These are phyloP conservation scores for Psidium guajava DNA, from an alignment of 345 rosid species.

Conservation along the genomic window DNA sequence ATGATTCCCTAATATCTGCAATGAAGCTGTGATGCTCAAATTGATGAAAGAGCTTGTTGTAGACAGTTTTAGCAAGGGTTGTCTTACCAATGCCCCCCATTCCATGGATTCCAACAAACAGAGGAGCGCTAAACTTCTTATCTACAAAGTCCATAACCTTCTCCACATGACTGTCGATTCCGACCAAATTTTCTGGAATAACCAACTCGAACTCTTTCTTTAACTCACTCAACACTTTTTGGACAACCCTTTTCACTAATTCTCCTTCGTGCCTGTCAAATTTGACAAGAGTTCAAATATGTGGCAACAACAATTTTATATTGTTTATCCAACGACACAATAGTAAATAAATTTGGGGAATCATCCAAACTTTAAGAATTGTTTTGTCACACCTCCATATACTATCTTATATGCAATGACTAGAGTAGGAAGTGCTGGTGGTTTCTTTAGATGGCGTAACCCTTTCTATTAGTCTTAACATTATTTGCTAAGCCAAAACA, in stretches of 20 bases:
- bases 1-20: neutral
- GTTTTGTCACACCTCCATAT: neutral
- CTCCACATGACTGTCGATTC: neutral
- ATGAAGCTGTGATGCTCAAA: neutral
- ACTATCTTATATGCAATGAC: neutral
- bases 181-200: neutral
- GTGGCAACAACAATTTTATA: neutral
- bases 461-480: neutral
- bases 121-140: accelerated
- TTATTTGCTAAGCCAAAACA: neutral
- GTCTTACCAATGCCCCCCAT: neutral
- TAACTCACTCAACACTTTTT: neutral
- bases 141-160: neutral
- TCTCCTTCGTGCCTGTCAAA: neutral
- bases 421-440: neutral
- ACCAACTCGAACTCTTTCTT: neutral
- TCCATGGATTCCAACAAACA: neutral
- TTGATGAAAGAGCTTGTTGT: neutral
- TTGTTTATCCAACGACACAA: neutral
- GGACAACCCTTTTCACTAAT: neutral
- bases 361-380: neutral
- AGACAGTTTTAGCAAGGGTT: neutral
- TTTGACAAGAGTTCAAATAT: neutral
- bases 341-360: neutral
- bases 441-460: neutral